These are phyloP conservation scores for Narthecium ossifragum DNA, from an alignment of 106 monocot genomes.

Conservation along the genomic window DNA sequence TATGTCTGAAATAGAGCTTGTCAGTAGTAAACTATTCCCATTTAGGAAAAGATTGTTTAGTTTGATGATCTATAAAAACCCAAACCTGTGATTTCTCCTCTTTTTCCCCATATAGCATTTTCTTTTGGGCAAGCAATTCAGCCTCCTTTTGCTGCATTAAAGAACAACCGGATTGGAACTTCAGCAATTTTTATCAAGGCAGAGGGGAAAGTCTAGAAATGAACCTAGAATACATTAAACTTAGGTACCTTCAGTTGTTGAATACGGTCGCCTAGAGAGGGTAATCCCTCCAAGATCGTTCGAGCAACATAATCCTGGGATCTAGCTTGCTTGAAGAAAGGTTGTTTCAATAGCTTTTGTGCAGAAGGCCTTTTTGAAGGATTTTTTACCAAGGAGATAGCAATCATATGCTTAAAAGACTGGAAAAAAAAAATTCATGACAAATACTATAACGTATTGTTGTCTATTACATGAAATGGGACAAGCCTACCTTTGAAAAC, in stretches of 20 bases:
- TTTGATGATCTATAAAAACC: constrained; percentile 3
- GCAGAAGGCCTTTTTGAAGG: constrained; percentile 81
- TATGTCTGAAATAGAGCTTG: not conserved
- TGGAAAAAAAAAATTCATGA: constrained; percentile 16
- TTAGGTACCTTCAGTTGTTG: constrained; percentile 60
- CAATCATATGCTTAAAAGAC: constrained; percentile 85
- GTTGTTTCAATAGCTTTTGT: constrained; percentile 71
- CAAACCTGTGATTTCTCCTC: constrained; percentile 69
- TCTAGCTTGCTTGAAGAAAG: constrained; percentile 86
- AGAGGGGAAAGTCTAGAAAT: not conserved
- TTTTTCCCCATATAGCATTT: constrained; percentile 52
- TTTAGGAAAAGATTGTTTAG: too few relatives aligned
- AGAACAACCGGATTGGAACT: not conserved
- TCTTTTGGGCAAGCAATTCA: constrained; percentile 69
- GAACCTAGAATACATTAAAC: not conserved
- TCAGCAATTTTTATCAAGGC: not conserved
- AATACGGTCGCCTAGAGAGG: constrained; percentile 69
- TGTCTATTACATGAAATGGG: not conserved
- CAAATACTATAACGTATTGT: not conserved
- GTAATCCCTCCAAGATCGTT: constrained; percentile 70
- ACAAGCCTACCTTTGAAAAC: constrained; percentile 68
- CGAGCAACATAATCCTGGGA: constrained; percentile 66
- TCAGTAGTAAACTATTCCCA: too few relatives aligned
- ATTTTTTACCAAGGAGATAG: constrained; percentile 89
- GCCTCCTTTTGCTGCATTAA: constrained; percentile 59